Evolutionary conservation across 345 rosid species (phyloP).

Genomic region (Lepidium didymum): DNA sequence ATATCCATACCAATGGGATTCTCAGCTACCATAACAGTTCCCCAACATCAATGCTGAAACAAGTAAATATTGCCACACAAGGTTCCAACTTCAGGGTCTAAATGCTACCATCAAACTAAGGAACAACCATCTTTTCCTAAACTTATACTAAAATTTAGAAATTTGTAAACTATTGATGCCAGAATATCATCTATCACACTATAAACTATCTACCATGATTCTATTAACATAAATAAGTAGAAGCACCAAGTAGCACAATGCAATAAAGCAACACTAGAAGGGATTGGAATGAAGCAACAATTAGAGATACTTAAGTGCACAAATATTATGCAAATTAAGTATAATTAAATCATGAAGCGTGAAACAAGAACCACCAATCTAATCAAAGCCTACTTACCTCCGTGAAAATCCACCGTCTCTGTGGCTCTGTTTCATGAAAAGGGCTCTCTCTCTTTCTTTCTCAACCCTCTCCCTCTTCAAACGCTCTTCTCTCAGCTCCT

Average conservation of each 20-base stretch:
- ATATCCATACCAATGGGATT: neutral
- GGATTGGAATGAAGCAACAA: neutral
- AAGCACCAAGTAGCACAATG: neutral
- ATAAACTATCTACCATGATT: neutral
- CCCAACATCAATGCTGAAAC: neutral
- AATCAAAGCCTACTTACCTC: slow-evolving; percentile 32
- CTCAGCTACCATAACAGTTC: neutral
- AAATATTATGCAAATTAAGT: neutral
- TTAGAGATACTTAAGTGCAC: neutral
- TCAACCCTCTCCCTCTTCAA: slow-evolving; percentile 67
- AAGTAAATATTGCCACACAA: neutral
- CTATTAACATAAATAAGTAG: neutral
- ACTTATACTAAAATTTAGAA: neutral
- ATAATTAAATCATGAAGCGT: neutral
- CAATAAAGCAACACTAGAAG: neutral
- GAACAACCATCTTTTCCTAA: neutral
- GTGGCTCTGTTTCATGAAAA: slow-evolving; percentile 44
- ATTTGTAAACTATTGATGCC: neutral
- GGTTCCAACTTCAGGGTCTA: neutral
- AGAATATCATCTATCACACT: neutral
- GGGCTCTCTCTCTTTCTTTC: slow-evolving; percentile 61
- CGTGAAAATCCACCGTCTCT: slow-evolving; percentile 41
- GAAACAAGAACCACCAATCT: neutral
- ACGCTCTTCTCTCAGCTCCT: slow-evolving; percentile 74
- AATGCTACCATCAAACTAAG: neutral